Conservation (phyloP, 2,329 filamentous ascomycete species). For the Diaporthe destruens region DNA sequence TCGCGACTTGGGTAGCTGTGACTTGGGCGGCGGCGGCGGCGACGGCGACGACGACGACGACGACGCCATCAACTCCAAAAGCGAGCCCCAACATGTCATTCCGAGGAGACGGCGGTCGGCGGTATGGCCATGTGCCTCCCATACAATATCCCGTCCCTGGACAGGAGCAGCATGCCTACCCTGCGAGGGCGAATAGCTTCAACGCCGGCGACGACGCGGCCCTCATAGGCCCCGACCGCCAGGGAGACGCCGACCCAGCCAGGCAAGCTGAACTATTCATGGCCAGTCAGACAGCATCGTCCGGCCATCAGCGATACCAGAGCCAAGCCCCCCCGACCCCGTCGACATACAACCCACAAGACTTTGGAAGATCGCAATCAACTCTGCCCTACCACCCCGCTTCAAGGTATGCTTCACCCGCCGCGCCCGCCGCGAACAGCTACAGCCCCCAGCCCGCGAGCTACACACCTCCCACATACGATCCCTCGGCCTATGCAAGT, state of each 20-base stretch:
- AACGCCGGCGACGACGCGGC: slow-evolving; percentile 79
- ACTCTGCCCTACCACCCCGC: slow-evolving; percentile 63
- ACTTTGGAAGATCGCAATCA: slow-evolving; percentile 70
- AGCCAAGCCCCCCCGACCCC: slow-evolving; percentile 60
- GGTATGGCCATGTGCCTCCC: slow-evolving; percentile 75
- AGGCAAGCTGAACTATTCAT: slow-evolving; percentile 75
- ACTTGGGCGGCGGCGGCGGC: slow-evolving; percentile 25
- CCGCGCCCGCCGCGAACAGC: slow-evolving; percentile 46
- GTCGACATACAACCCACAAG: slow-evolving; percentile 78
- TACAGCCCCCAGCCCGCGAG: slow-evolving; percentile 55
- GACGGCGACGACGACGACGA: neutral
- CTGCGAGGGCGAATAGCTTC: slow-evolving; percentile 75
- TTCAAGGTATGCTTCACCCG: slow-evolving; percentile 54
- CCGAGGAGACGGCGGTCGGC: slow-evolving; percentile 71
- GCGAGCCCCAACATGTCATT: slow-evolving; percentile 68
- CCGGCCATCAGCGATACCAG: slow-evolving; percentile 66
- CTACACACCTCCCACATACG: slow-evolving; percentile 68
- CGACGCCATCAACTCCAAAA: neutral
- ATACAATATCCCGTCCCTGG: slow-evolving; percentile 71
- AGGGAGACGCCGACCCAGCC: slow-evolving; percentile 44
- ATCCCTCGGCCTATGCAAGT: slow-evolving; percentile 70
- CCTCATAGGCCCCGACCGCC: slow-evolving; percentile 58
- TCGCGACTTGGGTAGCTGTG: slow-evolving; percentile 12
- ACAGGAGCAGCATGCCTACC: slow-evolving; percentile 55
- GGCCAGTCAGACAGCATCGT: slow-evolving; percentile 60